Base-by-base conservation (phyloP, 2,329 filamentous ascomycete species). In the Metarhizium sp. region DNA sequence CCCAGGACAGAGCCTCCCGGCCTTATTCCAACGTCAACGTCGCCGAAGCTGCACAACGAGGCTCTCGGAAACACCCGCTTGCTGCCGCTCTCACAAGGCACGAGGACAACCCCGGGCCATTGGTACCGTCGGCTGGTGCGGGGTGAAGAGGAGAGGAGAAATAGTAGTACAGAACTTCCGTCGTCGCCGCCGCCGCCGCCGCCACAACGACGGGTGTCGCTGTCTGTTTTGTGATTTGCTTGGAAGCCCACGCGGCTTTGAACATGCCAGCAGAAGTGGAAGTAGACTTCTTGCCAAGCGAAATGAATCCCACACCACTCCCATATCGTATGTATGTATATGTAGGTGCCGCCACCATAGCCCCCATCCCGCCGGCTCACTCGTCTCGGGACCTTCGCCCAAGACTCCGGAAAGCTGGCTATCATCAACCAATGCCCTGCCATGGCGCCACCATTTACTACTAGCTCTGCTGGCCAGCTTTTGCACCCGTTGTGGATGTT, bases 31-130 rank as follows among this genome's bases (percentile, higher is more conserved):
- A 47, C 53, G 30, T 51, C 50, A 11, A 38, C 4, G 29, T 6
- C 29, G 32, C 30, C 34, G 32, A 34, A 34, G 32, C 25, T 25
- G 25, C 32, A 34, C 46, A 50, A 42, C 43, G 20, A 55, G 34
- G 30, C n/a, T 40, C 54, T 49, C 54, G 54, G 54, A 52, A 52
- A 52, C 50, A 55, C 43, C 36, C 50, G 50, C n/a, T 48, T 34
- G 11, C 34, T 45, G 13, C 18, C 18, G 14, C 45, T 14, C 20
- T 11, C 32, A 34, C 32, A 11, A 34, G 32, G 32, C 45, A 29
- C 20, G 10, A n/a, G 20, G 25, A 30, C 45, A 48, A 6, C 6
- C 16, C 5, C n/a, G 20, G 4, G 8, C n/a, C n/a, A 14, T 13
- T 8, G 34, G 34, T 30, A 29, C 10, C 30, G 6, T 25, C 6